Evolutionary conservation across 129 eudicot species (phyloP).

Genomic region (Daucus carota): DH1_v3.0 NC_030384.2:43927501-43928000

Average conservation of each 20-base stretch:
- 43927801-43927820: background rate
- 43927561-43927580: slow-evolving; percentile 48
- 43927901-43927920: slow-evolving; percentile 89
- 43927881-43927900: slow-evolving; percentile 96
- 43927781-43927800: background rate
- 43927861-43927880: background rate
- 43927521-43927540: too few species aligned
- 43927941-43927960: slow-evolving; percentile 83
- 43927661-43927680: slow-evolving; percentile 95
- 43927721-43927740: background rate
- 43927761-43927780: background rate
- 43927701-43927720: slow-evolving; percentile 92
- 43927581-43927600: slow-evolving; percentile 92
- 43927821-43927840: background rate
- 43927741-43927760: background rate
- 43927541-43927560: background rate
- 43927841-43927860: background rate
- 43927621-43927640: slow-evolving; percentile 70
- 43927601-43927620: slow-evolving; percentile 87
- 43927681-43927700: slow-evolving; percentile 80
- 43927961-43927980: slow-evolving; percentile 77
- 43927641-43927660: slow-evolving; percentile 88
- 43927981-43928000: slow-evolving; percentile 85
- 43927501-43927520: background rate
- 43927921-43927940: slow-evolving; percentile 96